Conservation (phyloP, 192 early-diverging fungal species). For the Backusella tarrabulga region DNA sequence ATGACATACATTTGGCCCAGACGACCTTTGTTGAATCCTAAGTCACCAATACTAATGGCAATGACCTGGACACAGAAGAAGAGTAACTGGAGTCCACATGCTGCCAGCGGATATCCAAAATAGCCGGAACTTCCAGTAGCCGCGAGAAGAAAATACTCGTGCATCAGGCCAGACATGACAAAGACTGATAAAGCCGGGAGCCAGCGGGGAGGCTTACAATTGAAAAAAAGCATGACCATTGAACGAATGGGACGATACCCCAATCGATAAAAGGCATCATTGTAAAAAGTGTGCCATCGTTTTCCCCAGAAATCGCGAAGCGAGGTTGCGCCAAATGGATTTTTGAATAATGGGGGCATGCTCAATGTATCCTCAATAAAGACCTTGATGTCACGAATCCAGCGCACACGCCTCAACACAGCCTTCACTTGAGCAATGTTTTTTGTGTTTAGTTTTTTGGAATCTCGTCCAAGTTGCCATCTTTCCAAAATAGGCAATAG, state of each 20-base stretch:
- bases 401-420: background rate
- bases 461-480: background rate
- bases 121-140: conserved; percentile 2
- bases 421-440: background rate
- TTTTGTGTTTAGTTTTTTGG: conserved; percentile 1
- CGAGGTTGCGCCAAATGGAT: background rate
- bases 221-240: background rate
- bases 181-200: conserved; percentile 16
- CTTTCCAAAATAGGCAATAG: conserved; percentile 7
- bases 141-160: conserved; percentile 16
- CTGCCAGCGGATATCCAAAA: conserved; percentile 4
- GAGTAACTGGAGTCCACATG: background rate
- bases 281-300: conserved; percentile 20
- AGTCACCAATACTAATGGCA: conserved; percentile 1
- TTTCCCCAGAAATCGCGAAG: conserved; percentile 18
- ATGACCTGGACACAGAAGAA: conserved; percentile 6
- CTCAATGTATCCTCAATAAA: conserved; percentile 12
- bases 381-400: background rate
- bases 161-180: conserved; percentile 15
- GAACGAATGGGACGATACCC: conserved; percentile 10
- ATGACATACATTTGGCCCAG: background rate
- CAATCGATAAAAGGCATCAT: conserved; percentile 17
- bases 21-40: background rate
- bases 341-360: conserved; percentile 14
- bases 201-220: conserved; percentile 5